Conservation (phyloP, 768 basidiomycete genomes). For the Russula ochroleuca region DNA sequence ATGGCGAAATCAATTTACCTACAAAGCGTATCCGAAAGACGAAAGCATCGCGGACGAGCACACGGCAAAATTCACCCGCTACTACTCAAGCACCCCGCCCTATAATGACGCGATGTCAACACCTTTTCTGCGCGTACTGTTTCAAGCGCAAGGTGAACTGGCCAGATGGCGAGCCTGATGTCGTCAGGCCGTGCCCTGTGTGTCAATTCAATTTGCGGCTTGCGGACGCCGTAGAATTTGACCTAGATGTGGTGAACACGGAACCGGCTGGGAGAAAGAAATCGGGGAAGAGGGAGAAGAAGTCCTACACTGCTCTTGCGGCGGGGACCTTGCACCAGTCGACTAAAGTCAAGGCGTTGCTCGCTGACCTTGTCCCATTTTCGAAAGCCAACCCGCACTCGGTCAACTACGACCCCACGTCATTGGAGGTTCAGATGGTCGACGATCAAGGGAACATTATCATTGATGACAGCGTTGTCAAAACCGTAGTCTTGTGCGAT, state of each 20-base stretch:
- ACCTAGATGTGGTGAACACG: slow-evolving; percentile 49
- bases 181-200: slow-evolving; percentile 63
- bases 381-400: slow-evolving; percentile 86
- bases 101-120: slow-evolving; percentile 88
- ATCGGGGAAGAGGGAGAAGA: slow-evolving; percentile 59
- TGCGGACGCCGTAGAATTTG: slow-evolving; percentile 80
- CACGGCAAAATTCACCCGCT: slow-evolving; percentile 58
- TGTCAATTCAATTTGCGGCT: slow-evolving; percentile 68
- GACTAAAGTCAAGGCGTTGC: slow-evolving; percentile 82
- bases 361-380: slow-evolving; percentile 74
- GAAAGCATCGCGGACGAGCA: slow-evolving; percentile 65
- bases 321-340: slow-evolving; percentile 66
- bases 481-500: slow-evolving; percentile 94
- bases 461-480: slow-evolving; percentile 65
- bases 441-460: slow-evolving; percentile 67
- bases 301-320: slow-evolving; percentile 47
- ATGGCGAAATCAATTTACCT: slow-evolving; percentile 47
- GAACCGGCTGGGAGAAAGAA: slow-evolving; percentile 54
- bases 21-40: slow-evolving; percentile 49
- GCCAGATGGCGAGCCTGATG: slow-evolving; percentile 62
- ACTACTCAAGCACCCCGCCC: slow-evolving; percentile 54
- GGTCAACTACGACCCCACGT: slow-evolving; percentile 73
- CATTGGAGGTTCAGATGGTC: slow-evolving; percentile 70
- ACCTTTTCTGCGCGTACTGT: slow-evolving; percentile 85
- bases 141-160: slow-evolving; percentile 80